Base-by-base conservation (phyloP, 108 stramenopile species). In the Discostella pseudostelligera region DNA sequence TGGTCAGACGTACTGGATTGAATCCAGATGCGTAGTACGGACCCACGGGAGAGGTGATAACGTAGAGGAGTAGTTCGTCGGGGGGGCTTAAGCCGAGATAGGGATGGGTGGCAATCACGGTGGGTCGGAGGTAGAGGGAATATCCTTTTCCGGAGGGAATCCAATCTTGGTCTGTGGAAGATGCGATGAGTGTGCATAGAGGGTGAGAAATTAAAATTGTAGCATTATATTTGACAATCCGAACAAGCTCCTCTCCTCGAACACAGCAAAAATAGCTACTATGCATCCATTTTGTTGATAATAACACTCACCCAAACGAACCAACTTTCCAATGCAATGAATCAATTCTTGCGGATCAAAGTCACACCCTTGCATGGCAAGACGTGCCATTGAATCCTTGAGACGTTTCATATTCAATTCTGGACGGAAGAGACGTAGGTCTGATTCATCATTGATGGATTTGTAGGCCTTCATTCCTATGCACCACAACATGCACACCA, bases 51-150 rank as follows among this genome's bases (percentile, higher is more conserved):
- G 74, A 82, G 17, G 91, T 82, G 57, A 97, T 96, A 36, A 85
- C 83, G 68, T 79, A 97, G 4, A 96, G 47, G 32, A 92, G 68
- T 20, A 95, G 49, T 42, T 71, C 69, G 4, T 85, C 69, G 13
- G 92, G 85, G 8, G 86, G 70, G n/a, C 81, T 74, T 22, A 97
- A 56, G 10, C 92, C 94, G 46, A 97, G 76, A 53, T 78, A 92
- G 45, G 83, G 85, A 51, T 95, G 84, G 39, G 94, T 97, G 55
- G 92, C 85, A 39, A 99, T 85, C 14, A 93, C 94, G 1, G 97
- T 97, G 13, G 98, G 98, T 17, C 98, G 89, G 44, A 99, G 59
- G 80, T 99, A 99, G n/a, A 97, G 74, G 12, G 93, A 92, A 67
- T 97, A 97, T n/a, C 97, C 97, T 63, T 92, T 92, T 9, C 93